Evolutionary conservation across 192 early-diverging fungal species (phyloP).

Genomic region (Umbelopsis isabellina): DNA sequence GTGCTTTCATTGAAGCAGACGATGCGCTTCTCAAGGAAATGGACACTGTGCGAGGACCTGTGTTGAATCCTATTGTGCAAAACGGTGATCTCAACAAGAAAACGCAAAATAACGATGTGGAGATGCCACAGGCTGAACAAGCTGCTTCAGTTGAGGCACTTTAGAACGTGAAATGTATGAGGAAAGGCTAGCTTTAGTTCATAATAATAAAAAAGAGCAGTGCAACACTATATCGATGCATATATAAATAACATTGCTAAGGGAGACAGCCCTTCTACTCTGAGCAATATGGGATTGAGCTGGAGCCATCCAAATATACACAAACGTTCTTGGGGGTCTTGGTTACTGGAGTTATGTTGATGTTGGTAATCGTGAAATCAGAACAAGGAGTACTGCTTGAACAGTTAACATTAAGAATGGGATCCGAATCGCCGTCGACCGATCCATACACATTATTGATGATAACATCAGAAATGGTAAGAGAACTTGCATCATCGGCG

Average conservation of each 20-base stretch:
- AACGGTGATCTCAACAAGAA: neutral
- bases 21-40: neutral
- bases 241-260: too few species aligned
- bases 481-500: constrained; percentile 31
- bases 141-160: too few species aligned
- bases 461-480: constrained; percentile 45
- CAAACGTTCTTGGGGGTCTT: constrained; percentile 32
- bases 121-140: neutral
- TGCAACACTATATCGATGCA: too few species aligned
- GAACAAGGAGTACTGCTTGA: constrained; percentile 23
- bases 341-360: constrained; percentile 14
- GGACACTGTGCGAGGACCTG: neutral
- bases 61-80: neutral
- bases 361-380: constrained; percentile 15
- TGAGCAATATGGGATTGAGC: constrained; percentile 22
- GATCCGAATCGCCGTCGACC: constrained; percentile 21
- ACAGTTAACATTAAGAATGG: constrained; percentile 24
- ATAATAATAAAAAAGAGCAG: too few species aligned
- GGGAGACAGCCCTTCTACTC: neutral
- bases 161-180: too few species aligned
- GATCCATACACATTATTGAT: constrained; percentile 43
- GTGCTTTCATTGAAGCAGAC: neutral
- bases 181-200: too few species aligned
- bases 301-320: constrained; percentile 20
- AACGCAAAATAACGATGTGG: neutral